Evolutionary conservation across 805 yeast genomes (phyloP), one percentile per base, ranked within the genome.

Genomic region (Saccharomycopsis capsularis): DNA sequence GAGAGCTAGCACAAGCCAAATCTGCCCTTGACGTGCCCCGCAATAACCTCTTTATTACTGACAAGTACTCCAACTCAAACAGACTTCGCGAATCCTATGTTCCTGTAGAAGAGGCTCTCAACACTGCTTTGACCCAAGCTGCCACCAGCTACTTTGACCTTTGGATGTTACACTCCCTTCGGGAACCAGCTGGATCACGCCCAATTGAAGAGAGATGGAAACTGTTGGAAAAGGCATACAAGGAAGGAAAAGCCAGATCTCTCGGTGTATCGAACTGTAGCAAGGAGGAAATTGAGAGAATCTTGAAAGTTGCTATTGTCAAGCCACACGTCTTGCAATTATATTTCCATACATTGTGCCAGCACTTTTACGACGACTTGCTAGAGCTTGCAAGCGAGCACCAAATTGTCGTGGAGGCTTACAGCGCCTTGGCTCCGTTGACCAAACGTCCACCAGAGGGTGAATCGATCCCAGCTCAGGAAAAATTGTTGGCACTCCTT

Each of bases 41-140:
- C 11, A 71, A 75, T 4, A 71, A 75, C 50, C 56, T 78, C 18
- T 79, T 73, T 67, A 60, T 78, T 57, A 78, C 84, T 44, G 77
- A 78, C 53, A 79, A 79, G 60, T 73, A 89, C 57, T 88, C 96
- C 96, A 88, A 88, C 74, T 75, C 70, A 57, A 86, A 63, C 76
- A 96, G 88, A 67, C 76, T 76, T 63, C 90, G 90, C 57, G 75
- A 79, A 55, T 76, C 80, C 1, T 63, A 69, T 77, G 63, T 59
- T 64, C 68, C 13, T 65, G 68, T 11, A 65, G 65, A 64, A 32
- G 74, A 60, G 2, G 68, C 73, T 0, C 62, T 75, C 41, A 62
- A 66, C 11, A 52, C 50, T 2, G 63, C 74, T 3, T 67, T 77
- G 60, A 56, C 65, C 55, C 59, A 60, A 21, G 56, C 73, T 53